These are phyloP conservation scores for Phanerodontia chrysosporium DNA, from an alignment of 768 basidiomycete species.

Conservation along the genomic window DNA sequence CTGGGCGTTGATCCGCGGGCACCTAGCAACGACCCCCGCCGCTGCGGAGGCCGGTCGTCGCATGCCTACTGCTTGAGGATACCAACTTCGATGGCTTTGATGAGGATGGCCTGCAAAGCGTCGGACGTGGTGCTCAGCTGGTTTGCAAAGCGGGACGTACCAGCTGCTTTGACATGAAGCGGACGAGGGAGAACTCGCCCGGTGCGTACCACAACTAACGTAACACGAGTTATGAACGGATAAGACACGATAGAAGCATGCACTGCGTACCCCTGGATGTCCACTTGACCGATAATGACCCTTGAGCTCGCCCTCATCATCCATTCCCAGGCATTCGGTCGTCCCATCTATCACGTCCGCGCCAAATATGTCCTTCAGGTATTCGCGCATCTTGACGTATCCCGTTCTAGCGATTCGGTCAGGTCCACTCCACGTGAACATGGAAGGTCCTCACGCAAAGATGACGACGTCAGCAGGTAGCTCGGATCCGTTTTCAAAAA, in stretches of 20 bases:
- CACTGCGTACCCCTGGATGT: constrained; percentile 35
- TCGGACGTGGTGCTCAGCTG: not conserved
- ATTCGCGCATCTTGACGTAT: constrained; percentile 28
- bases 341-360: constrained; percentile 31
- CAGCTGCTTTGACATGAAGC: constrained; percentile 33
- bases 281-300: constrained; percentile 36
- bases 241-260: constrained; percentile 19
- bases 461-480: constrained; percentile 28
- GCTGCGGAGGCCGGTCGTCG: not conserved
- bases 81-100: constrained; percentile 9
- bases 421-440: no score
- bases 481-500: constrained; percentile 23
- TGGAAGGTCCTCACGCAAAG: constrained; percentile 27
- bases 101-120: constrained; percentile 7
- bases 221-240: no score
- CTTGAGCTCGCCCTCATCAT: constrained; percentile 35
- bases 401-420: no score
- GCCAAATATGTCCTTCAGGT: constrained; percentile 30
- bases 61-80: not conserved
- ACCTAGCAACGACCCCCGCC: not conserved
- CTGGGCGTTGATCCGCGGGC: not conserved
- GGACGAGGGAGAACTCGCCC: constrained; percentile 30
- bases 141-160: constrained; percentile 18
- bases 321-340: constrained; percentile 33
- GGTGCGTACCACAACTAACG: constrained; percentile 35